Evolutionary conservation across 768 basidiomycete genomes (phyloP).

Genomic region (Termitomyces sp.): DNA sequence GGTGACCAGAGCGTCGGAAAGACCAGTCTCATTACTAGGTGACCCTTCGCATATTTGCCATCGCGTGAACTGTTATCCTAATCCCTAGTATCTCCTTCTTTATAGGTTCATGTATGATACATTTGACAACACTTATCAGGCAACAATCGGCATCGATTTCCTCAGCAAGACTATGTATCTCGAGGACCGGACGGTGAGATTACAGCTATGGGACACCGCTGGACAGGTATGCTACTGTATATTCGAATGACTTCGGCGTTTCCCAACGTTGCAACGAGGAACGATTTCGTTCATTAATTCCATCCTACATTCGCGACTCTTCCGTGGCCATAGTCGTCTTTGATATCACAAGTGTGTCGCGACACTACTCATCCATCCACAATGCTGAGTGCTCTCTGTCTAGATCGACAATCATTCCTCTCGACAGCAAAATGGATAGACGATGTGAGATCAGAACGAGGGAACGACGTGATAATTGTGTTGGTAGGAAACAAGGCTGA

Average conservation of each 20-base stretch:
- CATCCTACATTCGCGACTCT: conserved; percentile 97
- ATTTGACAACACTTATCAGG: conserved; percentile 99
- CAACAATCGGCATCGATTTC: conserved; percentile 98
- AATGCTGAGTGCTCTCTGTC: conserved; percentile 4
- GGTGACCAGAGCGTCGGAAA: conserved; percentile 99
- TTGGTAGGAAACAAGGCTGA: conserved; percentile 99
- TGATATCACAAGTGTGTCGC: conserved; percentile 89
- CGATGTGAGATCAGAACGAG: conserved; percentile 95
- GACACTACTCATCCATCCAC: neutral
- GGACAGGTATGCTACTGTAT: conserved; percentile 58
- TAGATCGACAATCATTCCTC: conserved; percentile 96
- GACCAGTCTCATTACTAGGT: conserved; percentile 97
- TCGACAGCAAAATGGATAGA: conserved; percentile 99
- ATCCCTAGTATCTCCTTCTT: neutral
- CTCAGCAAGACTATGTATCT: conserved; percentile 99
- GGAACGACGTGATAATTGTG: conserved; percentile 97
- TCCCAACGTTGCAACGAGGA: conserved; percentile 48
- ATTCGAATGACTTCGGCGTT: neutral
- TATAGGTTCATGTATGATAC: conserved; percentile 97
- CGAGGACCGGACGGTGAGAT: conserved; percentile 94
- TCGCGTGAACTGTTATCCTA: conserved; percentile 1
- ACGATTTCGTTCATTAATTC: conserved; percentile 95
- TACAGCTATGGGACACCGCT: conserved; percentile 99
- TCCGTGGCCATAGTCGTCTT: conserved; percentile 98
- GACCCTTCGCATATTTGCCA: conserved; percentile 19